phyloP scores from a whole-genome alignment of 352 stramenopile genomes.

The Globisporangium uncinulatum region DNA sequence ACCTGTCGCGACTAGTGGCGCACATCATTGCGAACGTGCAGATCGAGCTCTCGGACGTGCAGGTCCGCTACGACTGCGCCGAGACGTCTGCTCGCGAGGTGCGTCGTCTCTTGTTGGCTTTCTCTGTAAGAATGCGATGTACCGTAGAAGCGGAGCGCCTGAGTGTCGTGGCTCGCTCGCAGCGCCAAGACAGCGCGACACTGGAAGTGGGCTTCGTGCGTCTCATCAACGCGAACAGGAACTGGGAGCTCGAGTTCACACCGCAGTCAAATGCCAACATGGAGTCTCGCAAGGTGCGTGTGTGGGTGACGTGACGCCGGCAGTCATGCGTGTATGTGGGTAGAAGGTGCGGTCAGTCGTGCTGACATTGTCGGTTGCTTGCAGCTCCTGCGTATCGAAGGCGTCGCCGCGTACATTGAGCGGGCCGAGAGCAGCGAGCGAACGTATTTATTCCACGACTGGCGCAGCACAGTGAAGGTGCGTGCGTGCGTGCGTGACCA shows the following conservation, averaged over 20 bases:
- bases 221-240: conserved; percentile 69
- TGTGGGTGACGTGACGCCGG: no score
- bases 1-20: conserved; percentile 73
- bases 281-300: conserved; percentile 74
- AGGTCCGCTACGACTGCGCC: conserved; percentile 81
- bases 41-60: conserved; percentile 75
- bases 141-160: neutral
- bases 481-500: neutral
- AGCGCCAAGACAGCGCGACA: conserved; percentile 63
- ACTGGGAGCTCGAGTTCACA: conserved; percentile 75
- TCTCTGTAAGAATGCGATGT: neutral
- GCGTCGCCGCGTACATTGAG: conserved; percentile 70
- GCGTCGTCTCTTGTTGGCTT: neutral
- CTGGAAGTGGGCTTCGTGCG: conserved; percentile 58
- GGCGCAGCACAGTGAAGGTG: conserved; percentile 76
- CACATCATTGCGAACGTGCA: conserved; percentile 87
- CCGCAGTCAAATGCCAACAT: conserved; percentile 68
- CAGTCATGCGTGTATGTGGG: neutral
- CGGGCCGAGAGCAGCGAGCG: conserved; percentile 28
- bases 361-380: neutral
- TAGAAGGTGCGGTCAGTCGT: neutral
- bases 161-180: conserved; percentile 3
- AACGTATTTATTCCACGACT: conserved; percentile 85
- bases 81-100: conserved; percentile 61
- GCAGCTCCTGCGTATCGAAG: conserved; percentile 59